phyloP scores from a whole-genome alignment of 495 filamentous ascomycete species.

The Neurospora tetrasperma region DNA sequence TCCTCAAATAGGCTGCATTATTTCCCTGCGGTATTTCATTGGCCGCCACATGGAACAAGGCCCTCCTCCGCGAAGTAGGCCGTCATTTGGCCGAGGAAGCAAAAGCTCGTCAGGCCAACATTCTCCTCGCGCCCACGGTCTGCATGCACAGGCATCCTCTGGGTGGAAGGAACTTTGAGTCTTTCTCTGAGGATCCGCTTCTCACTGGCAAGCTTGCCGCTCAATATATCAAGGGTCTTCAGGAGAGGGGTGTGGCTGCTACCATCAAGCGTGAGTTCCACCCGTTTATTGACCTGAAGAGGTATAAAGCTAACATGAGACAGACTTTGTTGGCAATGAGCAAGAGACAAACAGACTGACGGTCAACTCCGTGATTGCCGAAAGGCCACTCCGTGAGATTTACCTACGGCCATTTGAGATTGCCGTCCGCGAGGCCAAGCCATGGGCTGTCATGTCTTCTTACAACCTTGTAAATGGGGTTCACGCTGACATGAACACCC shows the following conservation, averaged over 20 bases:
- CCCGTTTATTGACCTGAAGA: background rate
- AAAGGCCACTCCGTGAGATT: constrained; percentile 67
- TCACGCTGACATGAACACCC: constrained; percentile 65
- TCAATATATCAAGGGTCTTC: constrained; percentile 61
- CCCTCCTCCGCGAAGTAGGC: constrained; percentile 57
- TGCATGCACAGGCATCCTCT: constrained; percentile 76
- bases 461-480: constrained; percentile 76
- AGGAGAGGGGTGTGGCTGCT: constrained; percentile 63
- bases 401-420: constrained; percentile 79
- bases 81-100: constrained; percentile 61
- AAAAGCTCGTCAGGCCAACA: constrained; percentile 60
- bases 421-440: constrained; percentile 65
- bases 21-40: constrained; percentile 69
- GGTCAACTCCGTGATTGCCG: constrained; percentile 58
- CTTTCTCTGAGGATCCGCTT: constrained; percentile 74
- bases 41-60: constrained; percentile 68
- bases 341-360: constrained; percentile 72
- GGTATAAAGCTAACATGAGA: constrained; percentile 14
- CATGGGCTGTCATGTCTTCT: constrained; percentile 74
- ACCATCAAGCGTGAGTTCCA: constrained; percentile 59
- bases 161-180: constrained; percentile 78
- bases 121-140: constrained; percentile 71
- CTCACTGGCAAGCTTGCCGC: constrained; percentile 68
- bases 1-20: constrained; percentile 49
- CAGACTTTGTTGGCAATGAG: constrained; percentile 75